Evolutionary conservation across 192 early-diverging fungal genomes (phyloP).

Genomic region (Podila minutissima): DNA sequence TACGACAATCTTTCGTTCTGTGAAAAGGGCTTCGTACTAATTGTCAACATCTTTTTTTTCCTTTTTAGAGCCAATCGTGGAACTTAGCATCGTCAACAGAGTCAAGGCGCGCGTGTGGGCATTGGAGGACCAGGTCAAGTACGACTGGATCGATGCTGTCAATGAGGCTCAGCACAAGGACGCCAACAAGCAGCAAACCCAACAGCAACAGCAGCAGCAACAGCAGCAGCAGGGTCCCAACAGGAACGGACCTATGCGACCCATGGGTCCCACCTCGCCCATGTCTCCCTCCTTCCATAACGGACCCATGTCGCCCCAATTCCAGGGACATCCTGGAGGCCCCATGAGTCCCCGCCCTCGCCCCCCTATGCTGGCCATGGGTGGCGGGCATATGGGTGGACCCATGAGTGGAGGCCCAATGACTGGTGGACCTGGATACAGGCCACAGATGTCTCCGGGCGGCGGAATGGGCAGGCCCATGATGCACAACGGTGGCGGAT

Average conservation of each 20-base stretch:
- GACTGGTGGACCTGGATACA: conserved; percentile 27
- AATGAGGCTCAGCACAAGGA: conserved; percentile 31
- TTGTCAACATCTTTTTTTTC: background rate
- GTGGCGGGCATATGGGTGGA: background rate
- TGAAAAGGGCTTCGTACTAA: background rate
- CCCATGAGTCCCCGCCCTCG: conserved; percentile 38
- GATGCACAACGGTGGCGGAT: conserved; percentile 23
- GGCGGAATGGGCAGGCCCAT: conserved; percentile 49
- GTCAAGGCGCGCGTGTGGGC: conserved; percentile 37
- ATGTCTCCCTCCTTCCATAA: conserved; percentile 33
- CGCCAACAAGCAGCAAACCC: conserved; percentile 18
- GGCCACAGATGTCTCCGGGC: conserved; percentile 22
- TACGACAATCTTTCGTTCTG: background rate
- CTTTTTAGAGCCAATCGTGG: conserved; percentile 25
- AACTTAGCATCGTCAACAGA: conserved; percentile 43
- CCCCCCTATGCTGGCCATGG: conserved; percentile 49
- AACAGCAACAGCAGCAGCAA: conserved; percentile 35
- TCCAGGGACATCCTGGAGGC: conserved; percentile 34
- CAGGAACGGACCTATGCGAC: conserved; percentile 15
- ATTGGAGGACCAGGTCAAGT: conserved; percentile 29
- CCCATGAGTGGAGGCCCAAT: conserved; percentile 7
- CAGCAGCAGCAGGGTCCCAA: background rate
- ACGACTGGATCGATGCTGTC: conserved; percentile 40
- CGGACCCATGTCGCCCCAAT: conserved; percentile 26
- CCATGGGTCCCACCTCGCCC: conserved; percentile 35